Evolutionary conservation across 139 green algal genomes (phyloP).

Genomic region (Picochlorum sp.): DNA sequence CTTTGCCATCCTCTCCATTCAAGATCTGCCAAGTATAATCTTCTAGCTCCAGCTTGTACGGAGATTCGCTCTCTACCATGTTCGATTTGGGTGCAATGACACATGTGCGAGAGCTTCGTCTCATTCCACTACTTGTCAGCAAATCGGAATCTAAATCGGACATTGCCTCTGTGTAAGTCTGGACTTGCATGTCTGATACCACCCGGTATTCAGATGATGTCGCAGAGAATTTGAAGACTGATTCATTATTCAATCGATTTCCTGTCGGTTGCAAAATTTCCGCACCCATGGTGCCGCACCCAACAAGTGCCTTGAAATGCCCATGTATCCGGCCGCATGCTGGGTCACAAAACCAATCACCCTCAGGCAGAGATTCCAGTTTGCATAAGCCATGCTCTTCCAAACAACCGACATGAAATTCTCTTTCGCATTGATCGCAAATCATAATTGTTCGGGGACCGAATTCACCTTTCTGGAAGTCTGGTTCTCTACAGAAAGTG

Average conservation of each 20-base stretch:
- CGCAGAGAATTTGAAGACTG: too few relatives aligned
- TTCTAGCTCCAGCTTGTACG: background rate
- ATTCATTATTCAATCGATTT: too few relatives aligned
- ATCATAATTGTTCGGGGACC: conserved; percentile 79
- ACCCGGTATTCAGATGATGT: too few relatives aligned
- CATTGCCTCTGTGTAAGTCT: conserved; percentile 26
- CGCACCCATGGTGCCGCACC: background rate
- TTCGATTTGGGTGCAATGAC: background rate
- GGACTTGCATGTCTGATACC: too few relatives aligned
- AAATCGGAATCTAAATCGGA: conserved; percentile 17
- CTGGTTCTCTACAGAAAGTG: conserved; percentile 60
- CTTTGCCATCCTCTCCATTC: conserved; percentile 22
- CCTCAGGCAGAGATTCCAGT: conserved; percentile 45
- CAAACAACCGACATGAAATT: conserved; percentile 86
- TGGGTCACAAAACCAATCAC: conserved; percentile 12
- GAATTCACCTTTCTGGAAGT: conserved; percentile 68
- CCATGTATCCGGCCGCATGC: background rate
- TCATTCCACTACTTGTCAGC: background rate
- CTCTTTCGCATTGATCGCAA: conserved; percentile 91
- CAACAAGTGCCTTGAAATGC: background rate
- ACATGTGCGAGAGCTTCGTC: background rate
- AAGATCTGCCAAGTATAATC: conserved; percentile 6
- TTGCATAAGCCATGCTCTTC: conserved; percentile 17
- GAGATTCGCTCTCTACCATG: background rate
- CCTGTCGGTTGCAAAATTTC: background rate